Evolutionary conservation across 2,329 filamentous ascomycete genomes (phyloP).

Genomic region (Cordyceps javanica): DNA sequence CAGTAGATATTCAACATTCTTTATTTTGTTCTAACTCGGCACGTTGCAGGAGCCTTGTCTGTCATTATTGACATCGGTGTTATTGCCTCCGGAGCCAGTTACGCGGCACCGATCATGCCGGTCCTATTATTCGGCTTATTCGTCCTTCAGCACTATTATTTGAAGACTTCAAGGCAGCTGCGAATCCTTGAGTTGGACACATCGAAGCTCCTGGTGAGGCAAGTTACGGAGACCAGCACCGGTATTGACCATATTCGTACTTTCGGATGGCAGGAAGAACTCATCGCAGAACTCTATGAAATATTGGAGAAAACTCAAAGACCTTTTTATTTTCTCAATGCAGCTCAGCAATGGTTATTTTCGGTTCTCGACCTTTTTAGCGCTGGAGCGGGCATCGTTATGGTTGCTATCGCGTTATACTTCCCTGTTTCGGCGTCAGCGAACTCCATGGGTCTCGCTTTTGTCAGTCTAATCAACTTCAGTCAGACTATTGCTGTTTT

Average conservation of each 20-base stretch:
- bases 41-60: not conserved
- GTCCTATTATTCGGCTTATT: conserved; percentile 20
- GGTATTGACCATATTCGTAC: conserved; percentile 45
- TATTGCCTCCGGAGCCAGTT: conserved; percentile 21
- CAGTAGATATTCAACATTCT: too few species aligned
- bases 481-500: conserved; percentile 15
- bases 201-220: conserved; percentile 27
- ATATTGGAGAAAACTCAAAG: conserved; percentile 45
- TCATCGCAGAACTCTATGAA: conserved; percentile 34
- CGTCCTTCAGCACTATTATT: conserved; percentile 26
- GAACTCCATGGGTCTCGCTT: conserved; percentile 12
- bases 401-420: conserved; percentile 37
- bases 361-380: conserved; percentile 42
- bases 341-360: conserved; percentile 48
- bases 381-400: conserved; percentile 34
- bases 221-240: conserved; percentile 37
- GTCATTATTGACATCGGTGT: conserved; percentile 16
- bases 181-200: conserved; percentile 30
- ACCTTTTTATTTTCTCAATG: conserved; percentile 48
- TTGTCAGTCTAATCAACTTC: conserved; percentile 19
- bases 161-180: conserved; percentile 30
- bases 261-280: conserved; percentile 43
- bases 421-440: conserved; percentile 9
- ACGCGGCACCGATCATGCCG: conserved; percentile 24
- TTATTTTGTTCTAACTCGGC: too few species aligned